Evolutionary conservation across 257 asterid species (phyloP).

Genomic region (Anisodus acutangulus): DNA sequence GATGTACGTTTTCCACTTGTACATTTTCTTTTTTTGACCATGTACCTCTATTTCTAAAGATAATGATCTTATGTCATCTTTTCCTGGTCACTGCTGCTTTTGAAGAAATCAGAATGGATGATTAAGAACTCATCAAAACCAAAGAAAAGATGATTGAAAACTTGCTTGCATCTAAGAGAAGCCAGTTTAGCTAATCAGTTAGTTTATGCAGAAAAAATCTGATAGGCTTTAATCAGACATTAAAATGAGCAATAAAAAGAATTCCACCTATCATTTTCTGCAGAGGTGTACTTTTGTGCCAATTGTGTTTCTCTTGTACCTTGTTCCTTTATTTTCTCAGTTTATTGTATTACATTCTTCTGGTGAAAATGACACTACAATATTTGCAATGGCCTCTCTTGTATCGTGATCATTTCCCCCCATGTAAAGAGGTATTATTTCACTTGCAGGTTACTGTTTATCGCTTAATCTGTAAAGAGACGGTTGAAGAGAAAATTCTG

Average conservation of each 20-base stretch:
- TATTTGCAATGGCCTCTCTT: constrained; percentile 9
- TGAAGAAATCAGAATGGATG: neutral
- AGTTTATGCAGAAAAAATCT: neutral
- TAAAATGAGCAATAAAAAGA: constrained; percentile 23
- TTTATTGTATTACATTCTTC: neutral
- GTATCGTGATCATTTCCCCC: neutral
- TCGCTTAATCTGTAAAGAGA: constrained; percentile 90
- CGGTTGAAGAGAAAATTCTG: constrained; percentile 92
- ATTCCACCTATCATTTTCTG: neutral
- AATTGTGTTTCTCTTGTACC: neutral
- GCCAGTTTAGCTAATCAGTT: constrained; percentile 18
- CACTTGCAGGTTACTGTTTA: constrained; percentile 78
- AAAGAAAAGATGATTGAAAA: constrained; percentile 2
- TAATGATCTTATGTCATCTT: neutral
- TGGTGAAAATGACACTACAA: neutral
- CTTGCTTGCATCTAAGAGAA: neutral
- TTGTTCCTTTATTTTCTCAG: neutral
- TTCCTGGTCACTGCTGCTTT: neutral
- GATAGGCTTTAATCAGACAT: constrained; percentile 8
- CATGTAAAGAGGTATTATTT: constrained; percentile 26
- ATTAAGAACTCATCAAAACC: neutral
- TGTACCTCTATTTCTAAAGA: neutral
- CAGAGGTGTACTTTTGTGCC: neutral
- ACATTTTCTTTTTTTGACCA: constrained; percentile 26
- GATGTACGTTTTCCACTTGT: constrained; percentile 56